Base-by-base conservation (phyloP, 495 filamentous ascomycete species). In the Trichocladium uniseriatum region DNA sequence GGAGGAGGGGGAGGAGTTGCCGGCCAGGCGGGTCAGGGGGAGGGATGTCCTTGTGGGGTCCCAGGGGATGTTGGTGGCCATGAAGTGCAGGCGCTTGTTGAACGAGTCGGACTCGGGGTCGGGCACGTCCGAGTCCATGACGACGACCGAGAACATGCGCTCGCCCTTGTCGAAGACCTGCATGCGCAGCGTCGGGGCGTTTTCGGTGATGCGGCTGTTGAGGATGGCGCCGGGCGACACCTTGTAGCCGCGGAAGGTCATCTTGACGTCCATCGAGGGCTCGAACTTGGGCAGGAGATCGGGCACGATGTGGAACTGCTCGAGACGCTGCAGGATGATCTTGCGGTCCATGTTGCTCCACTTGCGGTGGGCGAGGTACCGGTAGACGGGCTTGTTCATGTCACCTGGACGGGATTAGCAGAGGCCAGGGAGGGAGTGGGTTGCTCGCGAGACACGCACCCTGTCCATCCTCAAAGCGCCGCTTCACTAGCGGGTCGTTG, bases 301-400 rank as follows among this genome's bases (percentile, higher is more conserved):
- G n/a, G 92, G 92, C 27, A 95, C 75, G 40, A 97, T 81, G 51
- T 84, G 74, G 74, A 97, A 86, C 65, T 95, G 89, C 19, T 79
- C 74, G 58, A 99, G 84, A 58, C 92, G 81, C 70, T 99, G 94
- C 52, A 82, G 75, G 40, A 94, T 74, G 49, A 96, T 70, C 52
- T 82, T 79, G 69, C 89, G 86, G 54, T 81, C 74, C 55, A 71
- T 55, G 43, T 59, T 56, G 50, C 84, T 79, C 94, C 94, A 99
- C 72, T 91, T 86, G 46, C 72, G 71, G 62, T 96, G 78, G 45
- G 90, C 85, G 40, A 97, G 80, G 63, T 84, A 82, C 34, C 91
- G 87, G 73, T 99, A 99, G 63, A 99, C 86, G 32, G 92, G 94
- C 66, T 94, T 92, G 69, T 79, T 83, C 90, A 96, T 91, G 62